A percentile compares a stretch with the other conserved stretches of the same genome.
Evolutionary conservation across 1,139 yeast species (phyloP).

Genomic region (Yamadazyma triangularis): DNA sequence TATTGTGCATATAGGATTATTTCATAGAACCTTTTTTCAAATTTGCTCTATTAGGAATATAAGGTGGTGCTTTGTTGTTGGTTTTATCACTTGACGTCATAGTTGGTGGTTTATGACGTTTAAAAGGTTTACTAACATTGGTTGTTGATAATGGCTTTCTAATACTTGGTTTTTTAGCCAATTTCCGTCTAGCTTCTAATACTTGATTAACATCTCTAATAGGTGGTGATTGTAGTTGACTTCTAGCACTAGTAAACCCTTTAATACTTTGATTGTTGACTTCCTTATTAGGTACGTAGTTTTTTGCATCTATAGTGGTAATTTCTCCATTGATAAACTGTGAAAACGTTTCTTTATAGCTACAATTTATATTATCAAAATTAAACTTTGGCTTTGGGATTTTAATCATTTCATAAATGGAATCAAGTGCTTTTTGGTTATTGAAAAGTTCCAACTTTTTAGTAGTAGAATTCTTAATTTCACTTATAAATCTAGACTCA

Average conservation of each 20-base stretch:
- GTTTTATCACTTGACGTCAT: too few relatives aligned
- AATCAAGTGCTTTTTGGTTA: constrained; percentile 10
- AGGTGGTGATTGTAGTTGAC: too few relatives aligned
- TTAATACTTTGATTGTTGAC: background rate
- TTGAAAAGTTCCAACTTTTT: constrained; percentile 16
- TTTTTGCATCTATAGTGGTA: constrained; percentile 1
- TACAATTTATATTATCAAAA: constrained; percentile 56
- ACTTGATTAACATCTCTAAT: too few relatives aligned
- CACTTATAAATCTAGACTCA: constrained; percentile 29
- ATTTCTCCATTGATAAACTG: constrained; percentile 5
- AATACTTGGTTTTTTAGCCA: constrained; percentile 2
- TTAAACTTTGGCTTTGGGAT: constrained; percentile 36
- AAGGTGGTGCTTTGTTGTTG: too few relatives aligned
- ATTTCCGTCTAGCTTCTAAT: constrained; percentile 5
- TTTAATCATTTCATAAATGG: constrained; percentile 14
- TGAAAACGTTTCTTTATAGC: constrained; percentile 24
- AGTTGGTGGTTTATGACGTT: too few relatives aligned
- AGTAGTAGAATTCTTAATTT: constrained; percentile 6
- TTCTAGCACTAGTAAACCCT: background rate
- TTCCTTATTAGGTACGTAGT: constrained; percentile 1
- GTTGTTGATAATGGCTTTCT: background rate
- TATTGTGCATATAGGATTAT: too few relatives aligned
- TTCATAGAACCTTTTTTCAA: too few relatives aligned
- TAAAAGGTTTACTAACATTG: background rate
- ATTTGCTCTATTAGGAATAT: constrained; percentile 22